These are phyloP conservation scores for Echinochloa phyllopogon DNA, from an alignment of 176 grass and related monocot genomes.

Conservation along the genomic window DNA sequence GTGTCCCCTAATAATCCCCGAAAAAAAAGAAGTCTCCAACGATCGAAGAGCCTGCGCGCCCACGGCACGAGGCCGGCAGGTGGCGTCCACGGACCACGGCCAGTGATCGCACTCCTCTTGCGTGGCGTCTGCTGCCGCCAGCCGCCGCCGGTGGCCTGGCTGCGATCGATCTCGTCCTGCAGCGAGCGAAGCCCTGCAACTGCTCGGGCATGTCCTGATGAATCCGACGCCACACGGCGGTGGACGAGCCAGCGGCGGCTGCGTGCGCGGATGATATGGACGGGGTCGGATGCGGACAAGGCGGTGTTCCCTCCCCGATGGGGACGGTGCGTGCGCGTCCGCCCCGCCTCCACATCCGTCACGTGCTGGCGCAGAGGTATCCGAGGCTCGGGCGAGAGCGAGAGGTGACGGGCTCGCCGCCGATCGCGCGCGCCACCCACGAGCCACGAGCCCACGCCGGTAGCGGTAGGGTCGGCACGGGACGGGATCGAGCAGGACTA, in stretches of 20 bases:
- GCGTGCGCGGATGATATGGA: background rate
- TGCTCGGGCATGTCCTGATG: background rate
- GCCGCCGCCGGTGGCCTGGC: background rate
- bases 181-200: background rate
- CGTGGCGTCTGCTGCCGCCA: background rate
- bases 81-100: background rate
- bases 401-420: background rate
- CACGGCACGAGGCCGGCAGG: background rate
- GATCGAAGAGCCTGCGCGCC: background rate
- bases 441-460: no score
- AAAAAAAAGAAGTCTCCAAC: background rate
- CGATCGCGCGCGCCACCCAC: background rate
- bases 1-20: background rate
- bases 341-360: background rate
- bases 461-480: background rate
- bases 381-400: background rate
- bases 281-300: background rate
- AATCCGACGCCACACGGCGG: slow-evolving; percentile 6
- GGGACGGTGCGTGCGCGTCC: background rate
- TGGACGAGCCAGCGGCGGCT: background rate
- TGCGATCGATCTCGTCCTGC: background rate
- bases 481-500: no score
- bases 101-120: background rate
- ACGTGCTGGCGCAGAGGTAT: slow-evolving; percentile 39
- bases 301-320: background rate